Evolutionary conservation across 768 basidiomycete genomes (phyloP).

Genomic region (Pulveroboletus sp.): DNA sequence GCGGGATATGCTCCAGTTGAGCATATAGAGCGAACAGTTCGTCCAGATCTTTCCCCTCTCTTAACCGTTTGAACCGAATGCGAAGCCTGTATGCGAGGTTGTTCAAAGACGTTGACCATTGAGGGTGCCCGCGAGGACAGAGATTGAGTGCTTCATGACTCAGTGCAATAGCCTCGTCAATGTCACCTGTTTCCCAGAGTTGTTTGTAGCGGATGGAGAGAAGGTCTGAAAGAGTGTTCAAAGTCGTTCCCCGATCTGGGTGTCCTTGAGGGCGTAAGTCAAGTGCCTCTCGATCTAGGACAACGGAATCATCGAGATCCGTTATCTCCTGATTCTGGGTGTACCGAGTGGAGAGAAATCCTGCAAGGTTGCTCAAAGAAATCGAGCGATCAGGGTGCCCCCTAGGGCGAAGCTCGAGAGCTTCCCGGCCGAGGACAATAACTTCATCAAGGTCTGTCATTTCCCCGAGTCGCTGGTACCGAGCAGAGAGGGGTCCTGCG

Average conservation of each 20-base stretch:
- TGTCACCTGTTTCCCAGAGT: neutral
- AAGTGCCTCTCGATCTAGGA: neutral
- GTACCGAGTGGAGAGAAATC: neutral
- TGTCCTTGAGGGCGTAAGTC: neutral
- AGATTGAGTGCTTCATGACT: neutral
- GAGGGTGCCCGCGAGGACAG: neutral
- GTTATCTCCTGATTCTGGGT: neutral
- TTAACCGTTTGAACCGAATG: neutral
- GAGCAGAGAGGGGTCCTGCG: neutral
- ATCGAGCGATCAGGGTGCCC: neutral
- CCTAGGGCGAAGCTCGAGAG: neutral
- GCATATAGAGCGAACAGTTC: neutral
- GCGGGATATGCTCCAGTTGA: neutral
- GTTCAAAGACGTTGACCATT: neutral
- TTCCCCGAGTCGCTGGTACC: neutral
- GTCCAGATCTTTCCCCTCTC: neutral
- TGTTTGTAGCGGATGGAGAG: neutral
- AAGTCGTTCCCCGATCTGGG: neutral
- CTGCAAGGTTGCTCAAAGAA: neutral
- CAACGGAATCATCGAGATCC: too few relatives aligned
- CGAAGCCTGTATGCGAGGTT: neutral
- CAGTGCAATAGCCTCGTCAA: neutral
- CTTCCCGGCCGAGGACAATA: neutral
- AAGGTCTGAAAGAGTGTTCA: neutral
- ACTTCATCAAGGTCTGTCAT: neutral